phyloP scores from a whole-genome alignment of 139 green algal genomes.

The Coelastrella sp. region DNA sequence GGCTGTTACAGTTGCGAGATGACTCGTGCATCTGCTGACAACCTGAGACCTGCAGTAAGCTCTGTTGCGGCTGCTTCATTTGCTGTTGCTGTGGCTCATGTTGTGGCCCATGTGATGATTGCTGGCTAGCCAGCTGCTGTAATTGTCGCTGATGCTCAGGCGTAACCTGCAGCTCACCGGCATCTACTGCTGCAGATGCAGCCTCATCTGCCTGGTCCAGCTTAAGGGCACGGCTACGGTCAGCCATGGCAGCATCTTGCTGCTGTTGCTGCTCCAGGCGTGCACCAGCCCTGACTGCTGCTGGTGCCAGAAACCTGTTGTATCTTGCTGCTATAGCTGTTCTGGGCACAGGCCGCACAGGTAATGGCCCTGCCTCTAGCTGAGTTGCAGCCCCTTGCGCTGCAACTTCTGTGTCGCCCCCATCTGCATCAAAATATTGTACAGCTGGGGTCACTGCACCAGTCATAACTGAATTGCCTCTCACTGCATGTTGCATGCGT shows the following conservation, averaged over 20 bases:
- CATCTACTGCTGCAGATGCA: conserved; percentile 22
- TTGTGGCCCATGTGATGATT: not conserved
- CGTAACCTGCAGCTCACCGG: conserved; percentile 6
- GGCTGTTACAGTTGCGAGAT: not conserved
- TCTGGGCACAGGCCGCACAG: not conserved
- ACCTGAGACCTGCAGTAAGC: not conserved
- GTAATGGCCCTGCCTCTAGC: not conserved
- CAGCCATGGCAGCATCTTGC: too few species aligned
- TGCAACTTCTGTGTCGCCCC: too few species aligned
- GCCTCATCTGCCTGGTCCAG: too few species aligned
- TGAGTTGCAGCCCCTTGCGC: not conserved
- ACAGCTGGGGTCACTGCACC: too few species aligned
- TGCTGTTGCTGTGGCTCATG: too few species aligned
- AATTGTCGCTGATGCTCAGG: not conserved
- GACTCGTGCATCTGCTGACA: not conserved
- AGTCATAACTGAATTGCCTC: too few species aligned
- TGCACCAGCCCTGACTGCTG: not conserved
- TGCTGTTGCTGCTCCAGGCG: not conserved
- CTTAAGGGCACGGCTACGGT: too few species aligned
- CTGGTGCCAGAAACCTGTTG: not conserved
- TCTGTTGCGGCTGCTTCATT: not conserved
- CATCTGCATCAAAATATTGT: too few species aligned
- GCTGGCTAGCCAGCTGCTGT: not conserved
- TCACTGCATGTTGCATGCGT: too few species aligned
- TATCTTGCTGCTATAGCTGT: conserved; percentile 29